Base-by-base conservation (phyloP, 1,284 basidiomycete genomes). In the Tetrapyrgos nigripes region DNA sequence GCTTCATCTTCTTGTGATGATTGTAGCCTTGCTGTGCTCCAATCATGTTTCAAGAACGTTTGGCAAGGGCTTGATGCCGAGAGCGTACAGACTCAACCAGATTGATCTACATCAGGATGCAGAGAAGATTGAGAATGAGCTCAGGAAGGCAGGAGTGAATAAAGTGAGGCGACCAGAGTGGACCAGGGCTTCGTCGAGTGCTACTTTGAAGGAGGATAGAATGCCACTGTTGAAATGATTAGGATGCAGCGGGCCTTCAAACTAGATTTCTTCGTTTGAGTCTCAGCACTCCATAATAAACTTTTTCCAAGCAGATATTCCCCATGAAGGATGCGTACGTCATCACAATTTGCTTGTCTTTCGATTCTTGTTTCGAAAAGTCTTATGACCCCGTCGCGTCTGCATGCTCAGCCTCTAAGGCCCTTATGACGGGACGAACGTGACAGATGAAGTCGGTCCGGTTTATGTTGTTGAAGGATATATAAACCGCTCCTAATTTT, bases 31-130 rank as follows among this genome's bases (percentile, higher is more conserved):
- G 50, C 73, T 93, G 24, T 92, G 89, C 67, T 81, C 86, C 46
- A 92, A 92, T 72, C 89, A 92, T 65, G 82, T 93, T 54, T 92
- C 87, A 58, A 74, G 78, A 57, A 83, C 68, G 56, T 85, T 92
- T 70, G 90, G 91, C 53, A 90, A 89, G 73, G 88, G 90, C 2
- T 77, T 92, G 50, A 89, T 81, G 53, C 91, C 90, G 11, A 80
- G 79, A 72, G 73, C 77, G 64, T 92, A 92, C 75, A 76, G 90
- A 50, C 75, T 92, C 61, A 82, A 78, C 62, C 70, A 78, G 28
- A 68, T 57, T 31, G 81, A 83, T 66, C 73, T 82, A 17, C 70
- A 69, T 53, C 68, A 64, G 21, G 77, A 81, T 50, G 75, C 76
- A 28, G 73, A 77, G 55, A 74, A 69, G 62, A 67, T 76, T 53